Percentiles rank a stretch among this genome's conserved stretches.
Evolutionary conservation across 1,139 yeast species (phyloP).

Genomic region (Geotrichum siamense): DNA sequence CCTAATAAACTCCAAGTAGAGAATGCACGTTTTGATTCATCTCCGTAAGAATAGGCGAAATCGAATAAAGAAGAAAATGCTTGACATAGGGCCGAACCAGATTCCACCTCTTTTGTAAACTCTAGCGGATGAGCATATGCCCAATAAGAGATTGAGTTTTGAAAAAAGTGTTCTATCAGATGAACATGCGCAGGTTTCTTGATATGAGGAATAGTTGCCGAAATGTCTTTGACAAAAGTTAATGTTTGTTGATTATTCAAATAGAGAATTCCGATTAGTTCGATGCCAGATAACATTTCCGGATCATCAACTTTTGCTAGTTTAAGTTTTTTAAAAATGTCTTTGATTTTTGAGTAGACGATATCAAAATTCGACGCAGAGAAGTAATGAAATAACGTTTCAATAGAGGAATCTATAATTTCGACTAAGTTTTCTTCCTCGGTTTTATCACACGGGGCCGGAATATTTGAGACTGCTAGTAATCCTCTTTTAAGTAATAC

Average conservation of each 20-base stretch:
- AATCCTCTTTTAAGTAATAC: slow-evolving; percentile 11
- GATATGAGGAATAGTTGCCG: slow-evolving; percentile 39
- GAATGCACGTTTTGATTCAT: slow-evolving; percentile 23
- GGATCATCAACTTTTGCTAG: slow-evolving; percentile 14
- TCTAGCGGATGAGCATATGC: slow-evolving; percentile 51
- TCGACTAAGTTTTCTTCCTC: slow-evolving; percentile 23
- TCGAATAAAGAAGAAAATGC: slow-evolving; percentile 25
- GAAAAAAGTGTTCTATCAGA: slow-evolving; percentile 45
- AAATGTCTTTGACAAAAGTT: slow-evolving; percentile 39
- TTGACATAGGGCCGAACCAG: slow-evolving; percentile 19
- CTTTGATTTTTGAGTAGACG: slow-evolving; percentile 20
- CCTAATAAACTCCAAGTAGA: slow-evolving; percentile 31
- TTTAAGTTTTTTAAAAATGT: slow-evolving; percentile 12
- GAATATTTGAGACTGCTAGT: slow-evolving; percentile 6
- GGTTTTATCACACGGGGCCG: neutral
- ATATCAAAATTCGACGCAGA: slow-evolving; percentile 52
- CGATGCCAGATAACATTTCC: slow-evolving; percentile 45
- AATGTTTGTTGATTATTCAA: slow-evolving; percentile 40
- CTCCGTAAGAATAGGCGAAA: slow-evolving; percentile 21
- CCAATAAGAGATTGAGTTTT: slow-evolving; percentile 49
- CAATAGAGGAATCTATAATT: slow-evolving; percentile 44
- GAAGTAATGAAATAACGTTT: slow-evolving; percentile 43
- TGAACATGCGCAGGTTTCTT: slow-evolving; percentile 51
- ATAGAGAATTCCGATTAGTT: slow-evolving; percentile 46
- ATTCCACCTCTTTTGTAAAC: slow-evolving; percentile 30